A percentile compares a stretch with the other conserved stretches of the same genome.
Evolutionary conservation across 2,329 filamentous ascomycete genomes (phyloP).

Genomic region (Acrodontium crateriforme): DNA sequence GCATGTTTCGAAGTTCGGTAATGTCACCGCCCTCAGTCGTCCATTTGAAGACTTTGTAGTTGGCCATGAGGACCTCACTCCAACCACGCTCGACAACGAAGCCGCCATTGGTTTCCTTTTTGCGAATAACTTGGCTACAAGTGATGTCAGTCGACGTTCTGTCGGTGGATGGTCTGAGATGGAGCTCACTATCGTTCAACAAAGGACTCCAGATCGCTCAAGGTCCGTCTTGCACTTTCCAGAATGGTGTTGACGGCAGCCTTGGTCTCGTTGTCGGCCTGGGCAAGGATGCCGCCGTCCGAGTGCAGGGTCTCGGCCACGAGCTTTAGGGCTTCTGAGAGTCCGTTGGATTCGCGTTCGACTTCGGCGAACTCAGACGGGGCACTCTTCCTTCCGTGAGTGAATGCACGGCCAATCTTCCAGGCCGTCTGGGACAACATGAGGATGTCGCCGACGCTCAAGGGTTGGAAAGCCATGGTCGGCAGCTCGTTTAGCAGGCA

Average conservation of each 20-base stretch:
- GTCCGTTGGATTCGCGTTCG: constrained; percentile 27
- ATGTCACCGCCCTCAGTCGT: constrained; percentile 31
- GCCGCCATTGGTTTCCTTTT: constrained; percentile 26
- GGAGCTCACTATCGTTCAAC: constrained; percentile 34
- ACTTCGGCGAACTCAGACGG: constrained; percentile 30
- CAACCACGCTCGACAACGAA: constrained; percentile 31
- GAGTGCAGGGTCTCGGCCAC: constrained; percentile 32
- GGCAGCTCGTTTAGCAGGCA: too few species aligned
- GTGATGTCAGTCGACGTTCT: too few species aligned
- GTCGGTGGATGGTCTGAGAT: too few species aligned
- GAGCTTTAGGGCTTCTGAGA: constrained; percentile 30
- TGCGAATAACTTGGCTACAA: constrained; percentile 29
- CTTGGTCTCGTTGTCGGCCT: constrained; percentile 23
- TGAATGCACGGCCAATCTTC: constrained; percentile 32
- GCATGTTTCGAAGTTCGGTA: constrained; percentile 24
- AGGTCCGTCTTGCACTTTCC: constrained; percentile 24
- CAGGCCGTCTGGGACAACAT: constrained; percentile 34
- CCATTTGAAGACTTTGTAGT: constrained; percentile 32
- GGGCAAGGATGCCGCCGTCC: constrained; percentile 22
- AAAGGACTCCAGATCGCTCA: constrained; percentile 31
- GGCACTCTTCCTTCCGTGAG: constrained; percentile 25
- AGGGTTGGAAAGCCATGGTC: constrained; percentile 13
- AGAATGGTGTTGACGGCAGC: constrained; percentile 27
- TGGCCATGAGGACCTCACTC: constrained; percentile 28
- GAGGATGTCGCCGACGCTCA: constrained; percentile 29